Base-by-base conservation (phyloP, 1,284 basidiomycete species). In the Naganishia sp. region DNA sequence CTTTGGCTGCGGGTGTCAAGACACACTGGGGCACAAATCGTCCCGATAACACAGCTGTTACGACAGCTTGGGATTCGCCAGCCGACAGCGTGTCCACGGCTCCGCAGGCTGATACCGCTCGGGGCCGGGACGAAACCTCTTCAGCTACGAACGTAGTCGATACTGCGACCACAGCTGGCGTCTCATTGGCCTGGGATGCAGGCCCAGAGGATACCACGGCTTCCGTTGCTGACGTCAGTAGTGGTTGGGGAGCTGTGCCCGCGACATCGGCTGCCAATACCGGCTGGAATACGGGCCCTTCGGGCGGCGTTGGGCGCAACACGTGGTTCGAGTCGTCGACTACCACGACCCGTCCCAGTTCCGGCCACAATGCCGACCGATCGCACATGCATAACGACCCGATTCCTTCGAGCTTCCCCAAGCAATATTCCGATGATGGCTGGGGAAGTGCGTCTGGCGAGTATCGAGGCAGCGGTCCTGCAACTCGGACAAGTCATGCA, bases 211-310 rank as follows among this genome's bases (percentile, higher is more conserved):
- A 48, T 18, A 11, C 39, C 9, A 21, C 56, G 25, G n/a, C 44
- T 6, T 15, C 45, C 13, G 31, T 43, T 21, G 33, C 46, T 23
- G 44, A 21, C 16, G 10, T 13, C 23, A 60, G 36, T 28, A 18
- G 18, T 50, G 59, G 59, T 10, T 61, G 59, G 59, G 39, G 21
- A 52, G 48, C 43, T 25, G 44, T 25, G 18, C 43, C 42, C 5
- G 11, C 31, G 13, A n/a, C 42, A 6, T 57, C 55, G 11, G 28
- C 6, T 11, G 25, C 55, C 23, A 45, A 57, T 57, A 33, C 11
- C 11, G 55, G n/a, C n/a, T 55, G 55, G 55, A 23, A 43, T 25
- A 39, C 6, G 36, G 43, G n/a, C 2, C 45, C 31, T 3, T 18
- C 48, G 31, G 4, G 28, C 23, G 21, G n/a, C 10, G 6, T 21